Evolutionary conservation across 2,329 filamentous ascomycete genomes (phyloP), one percentile per base, ranked within the genome.

Genomic region (Trichocomaceae sp.): DNA sequence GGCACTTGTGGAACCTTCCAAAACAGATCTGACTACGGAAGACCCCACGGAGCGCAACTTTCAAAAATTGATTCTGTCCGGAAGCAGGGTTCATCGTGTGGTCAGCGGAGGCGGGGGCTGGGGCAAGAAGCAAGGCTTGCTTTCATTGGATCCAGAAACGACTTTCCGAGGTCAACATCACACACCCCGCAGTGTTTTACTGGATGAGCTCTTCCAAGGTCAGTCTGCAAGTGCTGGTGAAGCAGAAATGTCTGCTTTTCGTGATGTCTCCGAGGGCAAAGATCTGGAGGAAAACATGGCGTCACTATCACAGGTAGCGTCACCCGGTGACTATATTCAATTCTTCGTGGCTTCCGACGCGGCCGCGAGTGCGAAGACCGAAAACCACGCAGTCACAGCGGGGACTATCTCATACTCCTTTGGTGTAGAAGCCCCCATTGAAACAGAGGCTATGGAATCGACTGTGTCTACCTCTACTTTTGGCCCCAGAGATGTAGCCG

Each of bases 121-220:
- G 72, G 72, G 72, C n/a, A 74, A 75, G 60, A 75, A 74, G 58
- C 70, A 72, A 52, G 72, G 72, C 2, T 65, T 75, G 9, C 63
- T 75, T 19, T 74, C 72, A 1, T 56, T 75, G 5, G 72, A 75
- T 55, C 72, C 71, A 9, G 72, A 74, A 55, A 63, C 64, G 39
- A 63, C 62, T 45, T 71, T 72, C 45, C 37, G 57, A 2, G 62
- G 59, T 33, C 56, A 60, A 50, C 20, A 48, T 29, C 56, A 55
- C 10, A 7, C 13, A 19, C 23, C 53, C 23, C 45, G 31, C n/a
- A 22, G 44, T 12, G 9, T 19, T 22, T 33, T 20, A 19, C 41
- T 56, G 13, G 37, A 45, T 7, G 19, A 52, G 17, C 12, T 44
- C 13, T 52, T 56, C 23, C 29, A 31, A 31, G 33, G 49, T 15